Evolutionary conservation across 2,329 filamentous ascomycete genomes (phyloP), one percentile per base, ranked within the genome.

Genomic region (Neopestalotiopsis sp.): DNA sequence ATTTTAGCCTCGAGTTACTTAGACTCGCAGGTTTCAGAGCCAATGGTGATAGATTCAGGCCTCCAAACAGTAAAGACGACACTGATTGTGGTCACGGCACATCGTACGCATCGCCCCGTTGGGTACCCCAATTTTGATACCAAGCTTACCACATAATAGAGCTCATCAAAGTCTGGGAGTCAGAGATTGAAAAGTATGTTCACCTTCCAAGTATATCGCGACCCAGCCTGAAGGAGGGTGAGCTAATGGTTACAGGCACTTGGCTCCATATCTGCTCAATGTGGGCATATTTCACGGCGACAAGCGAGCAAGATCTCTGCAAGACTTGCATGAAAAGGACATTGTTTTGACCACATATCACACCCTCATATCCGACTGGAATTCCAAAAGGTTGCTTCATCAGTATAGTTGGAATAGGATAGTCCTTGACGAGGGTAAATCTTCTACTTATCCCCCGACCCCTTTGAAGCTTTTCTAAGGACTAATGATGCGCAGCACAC

Each of bases 321-420:
- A 67, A 30, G 12, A 24, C 3, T 38, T 68, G 2, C n/a, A 42
- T 5, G 45, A 68, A 17, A 20, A 68, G 12, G 67, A 68, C 42
- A n/a, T 68, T 17, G 53, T 68, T 2, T 28, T 68, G 49, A 68
- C 67, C 3, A 68, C 67, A 6, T 68, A 68, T 28, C 61, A 49
- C 32, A 68, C 62, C 3, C 24, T 68, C 14, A 38, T 38, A 2
- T 2, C 63, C 28, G 67, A 66, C n/a, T 45, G 49, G 61, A 68
- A 66, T 13, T 32, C 38, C 1, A 20, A 28, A 9, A 10, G 34
- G 5, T 17, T 68, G 4, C 56, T 68, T 12, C 61, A 66, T 6
- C 6, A 57, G 4, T 32, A 65, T 12, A 30, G n/a, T 65, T 61
- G 49, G 49, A 56, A 56, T 24, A 56, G 49, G 13, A 38, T 65